A percentile compares a stretch with the other conserved stretches of the same genome.
Evolutionary conservation across 805 yeast species (phyloP).

Genomic region (Grigorovia humatica): DNA sequence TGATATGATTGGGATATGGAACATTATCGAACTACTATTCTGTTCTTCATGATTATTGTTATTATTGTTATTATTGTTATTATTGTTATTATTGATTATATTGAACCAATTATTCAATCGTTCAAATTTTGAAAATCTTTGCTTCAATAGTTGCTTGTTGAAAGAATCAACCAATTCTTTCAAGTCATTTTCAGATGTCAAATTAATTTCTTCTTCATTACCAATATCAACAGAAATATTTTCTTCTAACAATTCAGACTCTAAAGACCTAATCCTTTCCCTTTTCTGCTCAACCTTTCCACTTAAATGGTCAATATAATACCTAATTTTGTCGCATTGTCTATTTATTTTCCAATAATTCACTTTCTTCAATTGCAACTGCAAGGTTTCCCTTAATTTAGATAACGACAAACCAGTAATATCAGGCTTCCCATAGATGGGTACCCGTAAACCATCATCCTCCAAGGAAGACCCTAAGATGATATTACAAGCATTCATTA

Average conservation of each 20-base stretch:
- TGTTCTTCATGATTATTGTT: not conserved
- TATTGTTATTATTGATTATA: not conserved
- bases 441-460: not conserved
- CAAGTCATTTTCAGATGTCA: not conserved
- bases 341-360: not conserved
- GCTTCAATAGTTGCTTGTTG: not conserved
- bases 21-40: not conserved
- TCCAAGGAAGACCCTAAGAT: not conserved
- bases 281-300: not conserved
- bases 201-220: not conserved
- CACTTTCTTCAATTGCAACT: not conserved
- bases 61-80: not conserved
- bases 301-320: not conserved
- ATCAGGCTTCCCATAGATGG: too few species aligned
- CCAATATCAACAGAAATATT: not conserved
- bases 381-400: not conserved
- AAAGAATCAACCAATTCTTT: not conserved
- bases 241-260: not conserved
- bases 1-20: not conserved
- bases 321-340: not conserved
- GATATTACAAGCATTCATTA: not conserved
- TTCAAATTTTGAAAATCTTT: not conserved
- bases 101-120: slow-evolving; percentile 1
- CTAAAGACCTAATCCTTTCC: not conserved
- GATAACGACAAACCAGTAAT: not conserved